Evolutionary conservation across 345 rosid genomes (phyloP), one percentile per base, ranked within the genome.

Genomic region (Balakata baccata): DNA sequence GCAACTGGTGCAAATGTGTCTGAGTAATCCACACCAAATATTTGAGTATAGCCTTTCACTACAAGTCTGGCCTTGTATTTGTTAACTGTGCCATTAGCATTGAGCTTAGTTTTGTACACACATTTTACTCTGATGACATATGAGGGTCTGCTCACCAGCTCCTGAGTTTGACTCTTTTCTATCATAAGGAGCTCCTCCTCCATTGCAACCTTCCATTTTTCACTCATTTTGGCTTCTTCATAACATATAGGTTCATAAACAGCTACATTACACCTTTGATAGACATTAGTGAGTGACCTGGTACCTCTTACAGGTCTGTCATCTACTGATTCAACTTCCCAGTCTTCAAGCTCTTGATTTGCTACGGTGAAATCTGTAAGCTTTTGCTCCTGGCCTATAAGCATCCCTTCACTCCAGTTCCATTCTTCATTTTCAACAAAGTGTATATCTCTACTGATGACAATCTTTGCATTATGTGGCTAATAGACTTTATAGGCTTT

Each of bases 41-140:
- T 43, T 45, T 61, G 45, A 1, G 5, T 3, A 61, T 34, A 61
- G 0, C 6, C 45, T 13, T 61, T 61, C 5, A 61, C 69, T 1
- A 66, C 69, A 18, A 66, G 38, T n/a, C 69, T 66, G 2, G 18
- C 69, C 45, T 66, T 66, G 14, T 46, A 34, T 6, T 66, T 66
- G 53, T 66, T 46, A 2, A 66, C 7, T 2, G 18, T 11, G 5
- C 54, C 54, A 51, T 51, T n/a, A 13, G 54, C n/a, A 51, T 51
- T 51, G n/a, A 51, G 54, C 16, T 51, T 51, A 3, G n/a, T 51
- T 51, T 16, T 51, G 18, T 1, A 51, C 14, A 51, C 47, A 6
- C 23, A 66, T 25, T 20, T 66, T 1, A 47, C 34, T 45, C 54
- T 16, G 5, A 66, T 43, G 1, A 66, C 10, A 37, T 66, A 18